Conservation (phyloP, 2,329 filamentous ascomycete genomes). For the Metarhizium sp. region DNA sequence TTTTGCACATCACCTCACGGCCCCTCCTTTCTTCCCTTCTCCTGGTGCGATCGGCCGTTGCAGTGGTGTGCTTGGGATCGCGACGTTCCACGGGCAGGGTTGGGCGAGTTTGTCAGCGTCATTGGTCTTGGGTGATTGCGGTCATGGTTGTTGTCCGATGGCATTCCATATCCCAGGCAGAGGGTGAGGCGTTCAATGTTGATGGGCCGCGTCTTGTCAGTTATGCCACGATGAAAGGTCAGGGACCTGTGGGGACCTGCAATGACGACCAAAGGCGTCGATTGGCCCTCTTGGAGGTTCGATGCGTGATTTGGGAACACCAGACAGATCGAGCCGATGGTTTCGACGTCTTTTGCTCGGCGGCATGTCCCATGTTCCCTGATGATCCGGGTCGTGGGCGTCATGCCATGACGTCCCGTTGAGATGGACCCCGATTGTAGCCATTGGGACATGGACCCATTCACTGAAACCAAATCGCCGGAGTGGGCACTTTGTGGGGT, state of each 20-base stretch:
- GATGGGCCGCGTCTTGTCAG: too few species aligned
- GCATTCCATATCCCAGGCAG: too few species aligned
- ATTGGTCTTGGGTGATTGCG: too few species aligned
- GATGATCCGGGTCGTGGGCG: neutral
- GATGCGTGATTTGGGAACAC: neutral
- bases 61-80: neutral
- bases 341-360: neutral
- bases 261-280: neutral
- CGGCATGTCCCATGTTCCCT: too few species aligned
- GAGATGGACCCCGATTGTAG: neutral
- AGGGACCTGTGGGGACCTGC: neutral
- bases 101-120: too few species aligned
- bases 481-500: neutral
- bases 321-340: neutral
- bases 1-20: neutral
- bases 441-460: too few species aligned
- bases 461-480: neutral
- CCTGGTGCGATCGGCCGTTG: neutral
- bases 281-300: neutral
- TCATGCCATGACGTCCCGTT: neutral
- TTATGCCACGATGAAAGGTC: too few species aligned
- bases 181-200: too few species aligned
- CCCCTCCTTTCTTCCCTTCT: neutral
- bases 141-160: too few species aligned
- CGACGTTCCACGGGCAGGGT: neutral